Base-by-base conservation (phyloP, 2,329 filamentous ascomycete species). In the Coniochaeta sp. region DNA sequence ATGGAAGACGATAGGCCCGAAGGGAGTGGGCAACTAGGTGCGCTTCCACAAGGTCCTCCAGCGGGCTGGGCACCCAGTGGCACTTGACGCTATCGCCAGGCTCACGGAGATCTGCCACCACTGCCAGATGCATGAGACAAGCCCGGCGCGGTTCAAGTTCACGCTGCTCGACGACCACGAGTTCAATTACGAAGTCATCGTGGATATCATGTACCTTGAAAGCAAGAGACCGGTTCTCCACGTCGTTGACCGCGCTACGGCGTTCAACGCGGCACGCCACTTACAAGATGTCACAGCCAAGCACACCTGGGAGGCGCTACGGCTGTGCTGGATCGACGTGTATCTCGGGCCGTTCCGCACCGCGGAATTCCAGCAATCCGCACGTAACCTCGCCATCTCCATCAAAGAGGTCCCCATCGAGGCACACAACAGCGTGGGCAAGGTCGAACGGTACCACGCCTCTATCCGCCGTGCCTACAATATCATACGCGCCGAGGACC, bases 81-180 rank as follows among this genome's bases (percentile, higher is more conserved):
- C 7, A 42, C 12, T 19, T 14, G 5, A 42, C 7, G 38, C 38
- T 17, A 6, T 42, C 12, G 38, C 7, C 7, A 4, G 7, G 7
- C 12, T 42, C 16, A 42, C 38, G 7, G 17, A 17, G 38, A 14
- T 42, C 7, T 42, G 38, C 38, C 38, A 42, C 34, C 34, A 38
- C 7, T 38, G 34, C 34, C 34, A 38, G 12, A 38, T 38, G 34
- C 42, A 80, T 74, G 14, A 72, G 75, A 4, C 78, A 76, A 1
- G 78, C 61, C 22, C 74, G 68, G 64, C 34, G 5, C 34, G 34
- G 3, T 38, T 38, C 34, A 38, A 38, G 16, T 38, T 38, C 34
- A 38, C 34, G 14, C 34, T 38, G 34, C 34, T 3, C 16, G 34
- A 38, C 34, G 34, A 38, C 34, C 16, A 12, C 14, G 34, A 38